phyloP scores from a whole-genome alignment of 495 filamentous ascomycete genomes.

The Wilcoxina mikolae region DNA sequence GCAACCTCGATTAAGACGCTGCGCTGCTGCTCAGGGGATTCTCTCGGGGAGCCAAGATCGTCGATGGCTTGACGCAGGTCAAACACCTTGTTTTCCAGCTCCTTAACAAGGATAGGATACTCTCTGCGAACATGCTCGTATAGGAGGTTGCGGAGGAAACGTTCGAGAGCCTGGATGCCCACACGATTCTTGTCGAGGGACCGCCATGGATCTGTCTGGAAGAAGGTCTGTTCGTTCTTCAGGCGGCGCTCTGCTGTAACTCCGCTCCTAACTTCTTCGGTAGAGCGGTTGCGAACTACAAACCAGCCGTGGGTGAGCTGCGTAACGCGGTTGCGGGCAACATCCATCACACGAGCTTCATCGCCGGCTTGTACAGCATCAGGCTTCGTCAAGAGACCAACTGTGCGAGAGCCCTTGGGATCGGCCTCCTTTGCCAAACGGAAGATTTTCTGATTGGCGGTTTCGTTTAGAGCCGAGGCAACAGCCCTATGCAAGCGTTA shows the following conservation, averaged over 20 bases:
- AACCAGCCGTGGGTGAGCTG: conserved; percentile 39
- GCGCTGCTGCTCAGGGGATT: conserved; percentile 29
- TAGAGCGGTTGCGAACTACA: conserved; percentile 38
- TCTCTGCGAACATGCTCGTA: conserved; percentile 27
- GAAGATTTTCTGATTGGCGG: conserved; percentile 30
- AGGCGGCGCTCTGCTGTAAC: conserved; percentile 20
- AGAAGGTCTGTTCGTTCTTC: no score
- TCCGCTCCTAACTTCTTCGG: conserved; percentile 31
- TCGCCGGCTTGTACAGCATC: conserved; percentile 34
- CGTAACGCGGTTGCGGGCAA: conserved; percentile 28
- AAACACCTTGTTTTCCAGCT: conserved; percentile 19
- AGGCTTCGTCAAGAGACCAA: conserved; percentile 36
- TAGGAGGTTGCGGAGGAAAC: conserved; percentile 16
- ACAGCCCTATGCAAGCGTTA: conserved; percentile 21
- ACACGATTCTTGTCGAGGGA: conserved; percentile 28
- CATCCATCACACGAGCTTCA: conserved; percentile 27
- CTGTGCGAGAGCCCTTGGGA: conserved; percentile 30
- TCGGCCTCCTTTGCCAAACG: conserved; percentile 29
- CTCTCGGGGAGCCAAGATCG: conserved; percentile 25
- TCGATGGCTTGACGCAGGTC: conserved; percentile 21
- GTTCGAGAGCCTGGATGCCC: conserved; percentile 20
- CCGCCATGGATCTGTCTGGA: no score
- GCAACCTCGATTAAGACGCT: conserved; percentile 28
- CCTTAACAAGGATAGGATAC: conserved; percentile 29
- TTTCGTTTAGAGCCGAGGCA: conserved; percentile 25